Evolutionary conservation across 2,329 filamentous ascomycete species (phyloP).

Genomic region (Lasiodiplodia citricola): DNA sequence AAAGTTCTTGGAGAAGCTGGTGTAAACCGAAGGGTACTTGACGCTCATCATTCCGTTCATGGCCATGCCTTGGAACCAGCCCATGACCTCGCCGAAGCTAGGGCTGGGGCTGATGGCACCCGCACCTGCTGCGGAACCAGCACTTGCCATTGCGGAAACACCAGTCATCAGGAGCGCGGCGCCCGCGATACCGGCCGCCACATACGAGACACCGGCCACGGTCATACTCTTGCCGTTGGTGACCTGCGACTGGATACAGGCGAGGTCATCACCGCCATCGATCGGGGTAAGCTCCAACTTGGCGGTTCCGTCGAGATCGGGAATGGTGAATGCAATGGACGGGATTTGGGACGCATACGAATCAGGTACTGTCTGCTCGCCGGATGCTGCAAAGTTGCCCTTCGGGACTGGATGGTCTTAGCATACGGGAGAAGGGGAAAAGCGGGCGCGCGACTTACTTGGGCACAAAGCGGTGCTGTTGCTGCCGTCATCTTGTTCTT

Average conservation of each 20-base stretch:
- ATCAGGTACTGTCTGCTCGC: constrained; percentile 72
- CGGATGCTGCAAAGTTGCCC: constrained; percentile 74
- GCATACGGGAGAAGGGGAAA: not conserved
- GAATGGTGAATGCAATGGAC: constrained; percentile 84
- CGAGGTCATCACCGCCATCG: constrained; percentile 67
- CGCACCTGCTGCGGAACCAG: constrained; percentile 57
- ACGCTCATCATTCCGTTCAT: constrained; percentile 97
- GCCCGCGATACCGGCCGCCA: constrained; percentile 84
- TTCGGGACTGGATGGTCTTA: constrained; percentile 65
- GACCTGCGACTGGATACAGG: constrained; percentile 82
- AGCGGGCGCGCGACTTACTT: constrained; percentile 55
- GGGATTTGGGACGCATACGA: constrained; percentile 78
- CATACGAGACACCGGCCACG: constrained; percentile 78
- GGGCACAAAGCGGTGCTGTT: constrained; percentile 71
- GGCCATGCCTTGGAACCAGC: constrained; percentile 92
- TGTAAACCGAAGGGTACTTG: constrained; percentile 84
- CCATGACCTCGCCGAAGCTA: constrained; percentile 82
- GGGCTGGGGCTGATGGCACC: constrained; percentile 71
- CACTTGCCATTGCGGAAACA: constrained; percentile 67
- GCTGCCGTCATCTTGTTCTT: constrained; percentile 66
- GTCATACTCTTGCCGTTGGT: constrained; percentile 85
- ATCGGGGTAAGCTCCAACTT: constrained; percentile 74
- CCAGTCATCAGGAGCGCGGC: constrained; percentile 78
- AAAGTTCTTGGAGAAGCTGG: constrained; percentile 91
- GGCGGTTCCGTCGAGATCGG: constrained; percentile 86